Evolutionary conservation across 805 yeast genomes (phyloP), one percentile per base, ranked within the genome.

Genomic region (Cyberlindnera suaveolens): DNA sequence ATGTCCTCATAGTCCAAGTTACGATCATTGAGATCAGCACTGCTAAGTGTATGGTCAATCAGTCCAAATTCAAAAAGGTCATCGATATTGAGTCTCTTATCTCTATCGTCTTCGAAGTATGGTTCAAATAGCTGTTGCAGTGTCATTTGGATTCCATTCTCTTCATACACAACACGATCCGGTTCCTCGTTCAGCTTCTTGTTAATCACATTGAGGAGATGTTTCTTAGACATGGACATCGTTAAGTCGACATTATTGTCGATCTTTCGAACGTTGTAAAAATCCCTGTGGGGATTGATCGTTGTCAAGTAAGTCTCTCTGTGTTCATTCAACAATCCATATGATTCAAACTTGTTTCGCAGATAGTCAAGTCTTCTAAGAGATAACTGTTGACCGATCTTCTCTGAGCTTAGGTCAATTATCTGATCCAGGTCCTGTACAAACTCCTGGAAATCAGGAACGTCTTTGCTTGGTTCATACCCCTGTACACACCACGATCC

Each of bases 141-240:
- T 1, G 62, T 60, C 40, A 57, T 37, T 6, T 38, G 16, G 4
- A 47, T 46, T 1, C 62, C 64, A 16, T 53, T 49, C 16, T 55
- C 57, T 4, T 41, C 42, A 47, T 59, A 63, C 1, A 67, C 70
- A 6, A 62, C 47, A 38, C 68, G 50, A 7, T 64, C 38, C 3
- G 71, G 67, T 39, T 68, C 72, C 5, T 48, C 46, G 20, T 54
- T 59, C 34, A 68, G 41, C 40, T 66, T 68, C 9, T 55, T 53
- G 58, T 68, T 64, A 16, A 68, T 65, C n/a, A 63, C 62, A 33
- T 63, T 66, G 31, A 66, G 51, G 18, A 67, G 68, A 66, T 91
- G 98, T 63, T 91, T 91, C 65, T 93, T 97, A 54, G 95, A 89
- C 98, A 93, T 93, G 59, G 96, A 87, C 39, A 98, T 98, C 6